Conservation (phyloP, 345 rosid genomes). For the Aquilaria yunnanensis region DNA sequence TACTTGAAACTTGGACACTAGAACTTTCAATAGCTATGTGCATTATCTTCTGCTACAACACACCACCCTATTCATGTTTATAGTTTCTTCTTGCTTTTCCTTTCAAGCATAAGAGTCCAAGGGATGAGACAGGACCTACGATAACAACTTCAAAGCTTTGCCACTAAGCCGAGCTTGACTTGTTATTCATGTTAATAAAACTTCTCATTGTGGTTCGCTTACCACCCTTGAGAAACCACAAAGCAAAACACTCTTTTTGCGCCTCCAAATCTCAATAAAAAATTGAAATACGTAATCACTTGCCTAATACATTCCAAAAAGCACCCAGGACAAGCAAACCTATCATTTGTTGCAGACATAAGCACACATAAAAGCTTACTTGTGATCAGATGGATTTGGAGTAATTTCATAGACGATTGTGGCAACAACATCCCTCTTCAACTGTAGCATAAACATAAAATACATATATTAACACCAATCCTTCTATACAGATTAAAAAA, state of each 20-base stretch:
- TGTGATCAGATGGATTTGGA: conserved; percentile 99
- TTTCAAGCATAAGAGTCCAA: neutral
- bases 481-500: neutral
- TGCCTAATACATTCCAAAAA: neutral
- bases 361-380: conserved; percentile 38
- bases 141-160: neutral
- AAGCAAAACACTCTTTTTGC: neutral
- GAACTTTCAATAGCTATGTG: too few species aligned
- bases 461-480: neutral
- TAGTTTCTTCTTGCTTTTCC: too few species aligned
- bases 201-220: too few species aligned
- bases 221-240: too few species aligned
- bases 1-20: too few species aligned
- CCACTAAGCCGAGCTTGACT: neutral
- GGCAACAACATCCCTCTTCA: conserved; percentile 88
- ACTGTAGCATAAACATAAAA: conserved; percentile 34
- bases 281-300: too few species aligned
- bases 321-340: neutral
- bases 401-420: conserved; percentile 85
- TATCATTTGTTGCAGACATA: too few species aligned
- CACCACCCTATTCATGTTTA: too few species aligned
- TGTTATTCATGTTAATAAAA: too few species aligned
- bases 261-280: neutral
- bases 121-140: neutral
- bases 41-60: too few species aligned